Base-by-base conservation (phyloP, 2,329 filamentous ascomycete species). In the Cladosporium velox region DNA sequence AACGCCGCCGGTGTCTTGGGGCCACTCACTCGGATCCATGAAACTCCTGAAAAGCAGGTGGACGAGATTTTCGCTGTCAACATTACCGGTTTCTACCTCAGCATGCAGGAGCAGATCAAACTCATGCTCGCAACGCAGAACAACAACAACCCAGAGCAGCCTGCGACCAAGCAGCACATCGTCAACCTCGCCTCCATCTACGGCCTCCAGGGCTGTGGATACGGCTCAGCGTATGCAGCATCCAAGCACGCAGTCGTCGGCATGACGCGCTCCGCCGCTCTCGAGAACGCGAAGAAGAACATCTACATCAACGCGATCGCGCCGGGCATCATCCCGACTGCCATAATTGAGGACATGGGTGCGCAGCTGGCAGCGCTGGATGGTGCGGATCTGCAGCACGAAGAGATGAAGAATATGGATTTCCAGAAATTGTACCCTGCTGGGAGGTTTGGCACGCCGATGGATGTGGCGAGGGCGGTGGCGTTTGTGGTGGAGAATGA, bases 171-270 rank as follows among this genome's bases (percentile, higher is more conserved):
- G 61, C 68, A 72, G 14, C 72, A 74, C 14, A 80, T 80, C 55
- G 70, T 80, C 59, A 79, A 79, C 59, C 77, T 80, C 58, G 71
- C 74, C 4, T 78, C 75, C 52, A 77, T 80, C 34, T 73, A 79
- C 58, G 80, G 79, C 30, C 70, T 79, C 26, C 77, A 76, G 3
- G 80, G 79, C 35, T 78, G 81, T 66, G 76, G 77, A 1, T 61
- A 76, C n/a, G 77, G 77, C n/a, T 77, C 71, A 0, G 70, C 73
- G 2, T 75, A 75, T 59, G 77, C 75, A 21, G 74, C 77, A 0
- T 75, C 76, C 7, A 81, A 81, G 69, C 78, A 79, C 62, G 79
- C 75, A 1, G 73, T 81, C 32, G 76, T 81, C 51, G 78, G 79
- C 1, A 73, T 81, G 38, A 81, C 78, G 18, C 75, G 77, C 2